Base-by-base conservation (phyloP, 2,329 filamentous ascomycete genomes). In the Cryphonectria radicalis region DNA sequence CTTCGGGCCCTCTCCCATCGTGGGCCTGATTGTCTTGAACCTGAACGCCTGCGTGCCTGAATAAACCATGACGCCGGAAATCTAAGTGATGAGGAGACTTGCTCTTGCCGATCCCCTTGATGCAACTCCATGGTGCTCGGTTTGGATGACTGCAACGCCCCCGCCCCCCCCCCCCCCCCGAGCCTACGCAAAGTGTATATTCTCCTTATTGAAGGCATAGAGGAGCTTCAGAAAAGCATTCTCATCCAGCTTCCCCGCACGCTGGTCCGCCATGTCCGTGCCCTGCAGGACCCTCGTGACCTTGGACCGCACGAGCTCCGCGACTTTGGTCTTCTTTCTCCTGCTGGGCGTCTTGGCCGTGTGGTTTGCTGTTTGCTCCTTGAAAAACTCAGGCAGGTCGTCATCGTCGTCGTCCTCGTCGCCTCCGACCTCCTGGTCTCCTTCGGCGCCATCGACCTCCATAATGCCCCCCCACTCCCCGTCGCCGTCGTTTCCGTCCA, bases 191-290 rank as follows among this genome's bases (percentile, higher is more conserved):
- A 98, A 98, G 83, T 98, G 95, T 72, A 98, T 95, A 40, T 94
- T 94, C 79, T 97, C 93, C 75, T 93, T 89, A 79, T 98, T 97
- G 81, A 98, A 97, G 1, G 92, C 92, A 75, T 85, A 87, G 55
- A 97, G 82, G 74, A 98, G 81, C 76, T 91, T 91, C 79, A 99
- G 82, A 79, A 98, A 98, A 77, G 97, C 95, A 67, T 92, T 95
- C 82, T 98, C 94, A 78, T 98, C 94, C 78, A 94, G 97, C 84
- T 96, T 91, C 73, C 93, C 88, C 14, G 95, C 89, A 74, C 95
- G 87, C 83, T 92, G 93, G 73, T 97, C 93, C 3, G 91, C 91
- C 68, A 98, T 85, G 64, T 90, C 88, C 0, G 95, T 97, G 74
- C 92, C 89, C 78, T 95, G 92, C 28, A 98, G 85, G 28, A 98